Evolutionary conservation across 139 green algal species (phyloP).

Genomic region (Pseudopediastrum boryanum): DNA sequence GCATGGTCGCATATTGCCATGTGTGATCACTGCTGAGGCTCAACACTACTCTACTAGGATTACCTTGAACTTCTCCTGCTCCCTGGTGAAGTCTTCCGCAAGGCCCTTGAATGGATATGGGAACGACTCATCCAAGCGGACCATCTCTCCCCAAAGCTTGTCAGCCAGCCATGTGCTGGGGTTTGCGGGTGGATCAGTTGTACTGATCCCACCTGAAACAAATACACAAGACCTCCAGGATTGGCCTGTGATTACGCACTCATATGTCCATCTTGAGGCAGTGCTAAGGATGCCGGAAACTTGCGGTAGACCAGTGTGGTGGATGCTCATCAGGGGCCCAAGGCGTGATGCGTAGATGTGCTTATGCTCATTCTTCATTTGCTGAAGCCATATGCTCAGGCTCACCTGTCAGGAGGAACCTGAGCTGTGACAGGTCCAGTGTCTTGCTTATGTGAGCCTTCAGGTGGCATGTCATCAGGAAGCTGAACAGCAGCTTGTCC

Average conservation of each 20-base stretch:
- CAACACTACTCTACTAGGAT: too few relatives aligned
- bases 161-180: slow-evolving; percentile 66
- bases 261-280: too few relatives aligned
- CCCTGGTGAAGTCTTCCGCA: slow-evolving; percentile 13
- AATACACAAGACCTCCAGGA: too few relatives aligned
- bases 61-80: slow-evolving; percentile 38
- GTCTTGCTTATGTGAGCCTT: slow-evolving; percentile 56
- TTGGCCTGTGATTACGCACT: too few relatives aligned
- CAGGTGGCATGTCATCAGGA: slow-evolving; percentile 60
- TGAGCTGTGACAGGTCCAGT: slow-evolving; percentile 62
- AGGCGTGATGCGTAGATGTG: too few relatives aligned
- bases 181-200: slow-evolving; percentile 62
- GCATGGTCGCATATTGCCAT: too few relatives aligned
- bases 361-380: neutral
- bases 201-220: slow-evolving; percentile 68
- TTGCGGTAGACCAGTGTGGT: too few relatives aligned
- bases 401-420: slow-evolving; percentile 80
- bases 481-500: slow-evolving; percentile 85
- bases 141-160: slow-evolving; percentile 76
- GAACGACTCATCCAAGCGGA: slow-evolving; percentile 39
- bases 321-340: too few relatives aligned
- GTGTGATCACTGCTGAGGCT: too few relatives aligned
- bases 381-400: too few relatives aligned
- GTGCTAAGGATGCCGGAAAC: too few relatives aligned
- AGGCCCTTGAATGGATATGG: slow-evolving; percentile 41